Conservation (phyloP, 2,329 filamentous ascomycete species). For the Elsinoe australis region DNA sequence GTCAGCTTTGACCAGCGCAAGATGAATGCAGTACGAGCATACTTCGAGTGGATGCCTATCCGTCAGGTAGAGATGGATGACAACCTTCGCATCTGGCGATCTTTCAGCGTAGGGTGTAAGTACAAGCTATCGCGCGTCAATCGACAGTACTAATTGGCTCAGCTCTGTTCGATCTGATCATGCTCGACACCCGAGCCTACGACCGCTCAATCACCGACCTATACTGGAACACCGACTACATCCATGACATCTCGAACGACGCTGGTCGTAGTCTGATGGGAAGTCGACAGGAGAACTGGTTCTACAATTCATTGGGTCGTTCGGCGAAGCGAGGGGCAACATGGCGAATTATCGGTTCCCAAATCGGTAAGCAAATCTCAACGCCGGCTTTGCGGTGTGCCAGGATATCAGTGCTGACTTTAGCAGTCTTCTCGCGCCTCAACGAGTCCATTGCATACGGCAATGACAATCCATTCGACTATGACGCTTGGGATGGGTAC, state of each 20-base stretch:
- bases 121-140: not conserved
- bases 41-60: conserved; percentile 59
- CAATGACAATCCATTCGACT: conserved; percentile 41
- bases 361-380: conserved; percentile 38
- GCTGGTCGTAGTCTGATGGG: conserved; percentile 64
- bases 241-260: conserved; percentile 57
- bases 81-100: conserved; percentile 60
- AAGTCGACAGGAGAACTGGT: conserved; percentile 65
- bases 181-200: conserved; percentile 63
- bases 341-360: conserved; percentile 65
- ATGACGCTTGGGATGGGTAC: conserved; percentile 60
- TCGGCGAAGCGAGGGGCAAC: conserved; percentile 55
- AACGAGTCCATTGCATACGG: conserved; percentile 42
- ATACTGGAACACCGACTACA: conserved; percentile 53
- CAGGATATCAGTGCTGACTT: no score
- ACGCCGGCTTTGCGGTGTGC: not conserved
- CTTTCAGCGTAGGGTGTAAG: conserved; percentile 53
- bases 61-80: conserved; percentile 61
- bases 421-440: conserved; percentile 54
- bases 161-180: conserved; percentile 56
- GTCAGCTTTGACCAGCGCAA: conserved; percentile 66
- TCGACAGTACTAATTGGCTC: not conserved
- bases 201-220: conserved; percentile 57
- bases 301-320: conserved; percentile 45
- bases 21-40: conserved; percentile 64